Base-by-base conservation (phyloP, 2,329 filamentous ascomycete species). In the Xylaria sp. region DNA sequence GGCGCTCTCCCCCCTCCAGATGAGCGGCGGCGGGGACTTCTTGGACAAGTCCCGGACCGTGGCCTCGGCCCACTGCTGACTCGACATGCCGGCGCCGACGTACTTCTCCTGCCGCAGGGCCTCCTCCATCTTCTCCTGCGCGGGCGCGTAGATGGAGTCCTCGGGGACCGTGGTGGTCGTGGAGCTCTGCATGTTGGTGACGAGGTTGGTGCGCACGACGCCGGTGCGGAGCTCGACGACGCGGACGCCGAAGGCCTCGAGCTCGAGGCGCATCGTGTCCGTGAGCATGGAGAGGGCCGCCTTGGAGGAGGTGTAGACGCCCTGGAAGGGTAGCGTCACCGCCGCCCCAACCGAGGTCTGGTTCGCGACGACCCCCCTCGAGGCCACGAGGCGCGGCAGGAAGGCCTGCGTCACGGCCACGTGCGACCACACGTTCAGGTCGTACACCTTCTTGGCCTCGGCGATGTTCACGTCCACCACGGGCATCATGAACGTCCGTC, bases 201-300 rank as follows among this genome's bases (percentile, higher is more conserved):
- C 51, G 27, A 60, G 17, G 30, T 60, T 60, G 11, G 72, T 67
- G n/a, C 62, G 59, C 27, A 75, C 68, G 51, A 67, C 76, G 0
- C 82, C 82, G 1, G 82, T 81, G 56, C 81, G 79, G 27, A 84
- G 71, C 11, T 78, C 74, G 56, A 78, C 72, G 1, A 82, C 81
- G 1, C 77, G 71, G 47, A 88, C 81, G 4, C 82, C 79, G 32
- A 88, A 85, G 0, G 81, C 80, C 1, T 71, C 73, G 0, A 87
- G 75, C 75, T 88, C 86, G 0, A 75, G 66, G 0, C 75, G 75
- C 1, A 87, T 76, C 0, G 80, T 79, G 64, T 85, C 83, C 2
- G 81, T 81, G 6, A 86, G 69, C 4, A 81, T 82, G 7, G 82
- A 82, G 3, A 83, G 72, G 24, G 83, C 82, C 14, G 80, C 81